These are phyloP conservation scores for Phaffia tasmanica DNA, from an alignment of 768 basidiomycete species.

Conservation along the genomic window DNA sequence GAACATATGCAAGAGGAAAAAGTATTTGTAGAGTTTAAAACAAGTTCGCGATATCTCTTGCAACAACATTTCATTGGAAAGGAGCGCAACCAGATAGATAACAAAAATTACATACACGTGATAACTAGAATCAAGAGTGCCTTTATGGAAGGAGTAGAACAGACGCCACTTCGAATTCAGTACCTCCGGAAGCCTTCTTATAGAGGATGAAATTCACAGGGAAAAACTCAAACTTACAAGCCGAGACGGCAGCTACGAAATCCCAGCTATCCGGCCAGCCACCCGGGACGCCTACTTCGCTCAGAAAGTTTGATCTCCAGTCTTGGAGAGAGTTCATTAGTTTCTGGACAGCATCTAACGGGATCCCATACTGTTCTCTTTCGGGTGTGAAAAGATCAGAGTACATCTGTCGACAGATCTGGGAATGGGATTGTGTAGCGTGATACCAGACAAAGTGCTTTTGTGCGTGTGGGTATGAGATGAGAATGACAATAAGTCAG, in stretches of 20 bases:
- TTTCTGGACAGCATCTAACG: constrained; percentile 51
- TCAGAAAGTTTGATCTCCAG: constrained; percentile 68
- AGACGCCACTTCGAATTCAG: background rate
- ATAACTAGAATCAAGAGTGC: constrained; percentile 51
- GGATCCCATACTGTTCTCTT: constrained; percentile 65
- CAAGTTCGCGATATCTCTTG: too few species aligned
- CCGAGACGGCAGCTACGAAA: constrained; percentile 64
- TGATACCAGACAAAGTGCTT: constrained; percentile 53
- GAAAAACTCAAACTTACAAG: constrained; percentile 42
- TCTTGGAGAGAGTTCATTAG: constrained; percentile 51
- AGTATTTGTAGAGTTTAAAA: too few species aligned
- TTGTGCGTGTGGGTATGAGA: too few species aligned
- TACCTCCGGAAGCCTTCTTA: background rate
- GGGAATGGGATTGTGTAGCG: constrained; percentile 71
- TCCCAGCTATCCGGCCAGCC: constrained; percentile 81
- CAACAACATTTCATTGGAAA: too few species aligned
- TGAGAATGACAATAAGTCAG: background rate
- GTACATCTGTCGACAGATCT: constrained; percentile 70
- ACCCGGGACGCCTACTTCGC: constrained; percentile 70
- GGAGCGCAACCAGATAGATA: background rate
- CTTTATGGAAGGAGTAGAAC: constrained; percentile 46
- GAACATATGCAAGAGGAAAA: too few species aligned
- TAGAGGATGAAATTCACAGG: constrained; percentile 3
- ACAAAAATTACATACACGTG: constrained; percentile 54
- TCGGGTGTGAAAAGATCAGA: constrained; percentile 67